phyloP scores from a whole-genome alignment of 2,329 filamentous ascomycete species.

The Cladosporium sp. region DNA sequence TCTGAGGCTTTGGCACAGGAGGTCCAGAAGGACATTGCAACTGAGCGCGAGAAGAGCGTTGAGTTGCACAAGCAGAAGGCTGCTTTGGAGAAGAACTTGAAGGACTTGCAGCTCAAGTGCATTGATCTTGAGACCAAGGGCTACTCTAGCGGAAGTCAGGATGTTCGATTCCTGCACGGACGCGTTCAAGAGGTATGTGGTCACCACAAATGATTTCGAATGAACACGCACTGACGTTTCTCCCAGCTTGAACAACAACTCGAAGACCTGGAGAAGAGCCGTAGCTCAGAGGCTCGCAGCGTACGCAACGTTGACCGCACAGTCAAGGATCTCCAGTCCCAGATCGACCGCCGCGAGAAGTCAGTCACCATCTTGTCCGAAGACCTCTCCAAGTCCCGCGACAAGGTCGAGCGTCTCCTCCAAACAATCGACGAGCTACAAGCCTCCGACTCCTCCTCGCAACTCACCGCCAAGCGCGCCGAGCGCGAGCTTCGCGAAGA shows the following conservation, averaged over 20 bases:
- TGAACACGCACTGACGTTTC: constrained; percentile 32
- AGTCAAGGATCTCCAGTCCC: constrained; percentile 87
- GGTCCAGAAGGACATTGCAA: constrained; percentile 87
- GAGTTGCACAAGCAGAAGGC: constrained; percentile 89
- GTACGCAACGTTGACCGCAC: constrained; percentile 91
- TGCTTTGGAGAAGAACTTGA: constrained; percentile 81
- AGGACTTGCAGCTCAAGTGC: constrained; percentile 84
- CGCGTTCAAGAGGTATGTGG: constrained; percentile 85
- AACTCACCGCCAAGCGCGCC: constrained; percentile 79
- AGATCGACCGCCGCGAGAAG: constrained; percentile 93
- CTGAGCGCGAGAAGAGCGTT: constrained; percentile 78
- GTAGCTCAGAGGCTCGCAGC: constrained; percentile 79
- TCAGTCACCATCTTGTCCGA: constrained; percentile 76
- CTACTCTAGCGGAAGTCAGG: constrained; percentile 90
- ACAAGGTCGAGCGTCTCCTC: constrained; percentile 88
- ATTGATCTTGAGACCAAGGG: constrained; percentile 97
- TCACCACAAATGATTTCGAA: constrained; percentile 18
- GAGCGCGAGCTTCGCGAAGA: constrained; percentile 91
- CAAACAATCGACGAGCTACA: constrained; percentile 93
- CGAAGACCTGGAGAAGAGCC: constrained; percentile 78
- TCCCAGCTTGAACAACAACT: constrained; percentile 62
- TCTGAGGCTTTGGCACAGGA: constrained; percentile 85
- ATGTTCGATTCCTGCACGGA: constrained; percentile 92
- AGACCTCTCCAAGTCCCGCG: constrained; percentile 80
- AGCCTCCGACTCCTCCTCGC: constrained; percentile 76